These are phyloP conservation scores for Gnomoniopsis sp. DNA, from an alignment of 2,329 filamentous ascomycete genomes.

Conservation along the genomic window DNA sequence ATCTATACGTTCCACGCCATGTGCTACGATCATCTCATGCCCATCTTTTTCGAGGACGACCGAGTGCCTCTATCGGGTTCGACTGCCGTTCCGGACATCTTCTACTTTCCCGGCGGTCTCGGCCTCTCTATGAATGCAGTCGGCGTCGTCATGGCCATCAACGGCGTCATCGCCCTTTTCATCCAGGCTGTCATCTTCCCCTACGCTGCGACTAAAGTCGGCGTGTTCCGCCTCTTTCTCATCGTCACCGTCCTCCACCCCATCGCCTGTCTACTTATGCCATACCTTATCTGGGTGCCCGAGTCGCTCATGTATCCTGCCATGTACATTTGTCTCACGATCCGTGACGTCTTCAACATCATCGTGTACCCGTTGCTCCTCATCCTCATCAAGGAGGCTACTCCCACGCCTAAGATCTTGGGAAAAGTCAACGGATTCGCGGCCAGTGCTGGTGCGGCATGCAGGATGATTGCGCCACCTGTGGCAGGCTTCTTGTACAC, in stretches of 20 bases:
- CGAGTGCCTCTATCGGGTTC: constrained; percentile 32
- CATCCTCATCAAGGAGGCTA: constrained; percentile 66
- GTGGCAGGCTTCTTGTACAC: constrained; percentile 62
- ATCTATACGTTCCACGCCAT: constrained; percentile 95
- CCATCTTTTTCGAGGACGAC: constrained; percentile 87
- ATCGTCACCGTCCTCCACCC: constrained; percentile 58
- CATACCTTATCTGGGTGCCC: constrained; percentile 54
- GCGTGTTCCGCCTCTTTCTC: constrained; percentile 58
- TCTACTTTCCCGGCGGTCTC: constrained; percentile 60
- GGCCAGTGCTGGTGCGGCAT: constrained; percentile 62
- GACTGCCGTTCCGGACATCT: constrained; percentile 33
- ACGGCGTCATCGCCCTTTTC: constrained; percentile 53
- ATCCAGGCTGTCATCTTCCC: constrained; percentile 61
- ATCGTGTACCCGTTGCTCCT: constrained; percentile 64
- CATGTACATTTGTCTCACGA: constrained; percentile 55
- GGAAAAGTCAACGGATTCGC: constrained; percentile 65
- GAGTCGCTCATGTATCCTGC: constrained; percentile 47
- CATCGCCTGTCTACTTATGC: constrained; percentile 57
- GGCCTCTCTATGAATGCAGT: constrained; percentile 61
- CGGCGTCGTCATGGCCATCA: constrained; percentile 45
- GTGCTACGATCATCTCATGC: constrained; percentile 88
- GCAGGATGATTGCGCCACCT: constrained; percentile 65
- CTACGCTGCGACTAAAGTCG: constrained; percentile 53
- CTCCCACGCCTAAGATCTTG: constrained; percentile 51
- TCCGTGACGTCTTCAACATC: constrained; percentile 61